Conservation (phyloP, 345 rosid species). For the Salix koriyanagi region DNA sequence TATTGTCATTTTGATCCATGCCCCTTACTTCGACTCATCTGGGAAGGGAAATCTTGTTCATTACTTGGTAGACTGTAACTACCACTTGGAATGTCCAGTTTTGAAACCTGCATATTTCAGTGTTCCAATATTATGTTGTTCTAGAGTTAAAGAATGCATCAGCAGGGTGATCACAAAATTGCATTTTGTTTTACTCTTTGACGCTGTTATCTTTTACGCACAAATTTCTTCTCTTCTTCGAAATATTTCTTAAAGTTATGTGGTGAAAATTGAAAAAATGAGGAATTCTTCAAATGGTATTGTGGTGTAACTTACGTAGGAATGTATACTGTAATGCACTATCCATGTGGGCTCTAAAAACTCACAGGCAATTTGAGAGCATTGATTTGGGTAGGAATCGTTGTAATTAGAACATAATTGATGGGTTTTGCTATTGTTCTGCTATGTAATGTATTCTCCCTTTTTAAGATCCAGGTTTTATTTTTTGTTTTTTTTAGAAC, state of each 20-base stretch:
- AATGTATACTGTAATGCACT: neutral
- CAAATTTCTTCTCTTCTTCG: neutral
- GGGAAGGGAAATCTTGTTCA: neutral
- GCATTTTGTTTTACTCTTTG: neutral
- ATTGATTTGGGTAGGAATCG: too few relatives aligned
- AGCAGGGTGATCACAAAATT: neutral
- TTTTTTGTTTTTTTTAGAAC: constrained; percentile 49
- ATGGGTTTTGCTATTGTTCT: neutral
- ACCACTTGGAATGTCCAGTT: neutral
- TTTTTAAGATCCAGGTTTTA: neutral
- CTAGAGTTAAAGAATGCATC: neutral
- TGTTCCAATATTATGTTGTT: neutral
- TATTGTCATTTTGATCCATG: neutral
- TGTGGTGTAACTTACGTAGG: neutral
- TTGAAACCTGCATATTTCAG: too few relatives aligned
- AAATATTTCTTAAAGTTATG: neutral
- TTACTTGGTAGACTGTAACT: neutral
- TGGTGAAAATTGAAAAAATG: neutral
- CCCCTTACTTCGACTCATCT: neutral
- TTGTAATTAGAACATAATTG: neutral
- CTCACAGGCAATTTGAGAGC: neutral
- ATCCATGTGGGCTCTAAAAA: neutral
- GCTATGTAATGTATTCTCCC: neutral
- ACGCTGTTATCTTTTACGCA: neutral
- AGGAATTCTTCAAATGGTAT: neutral